These are phyloP conservation scores for Ensete glaucum DNA, from an alignment of 176 grass and related monocot species.

Conservation along the genomic window DNA sequence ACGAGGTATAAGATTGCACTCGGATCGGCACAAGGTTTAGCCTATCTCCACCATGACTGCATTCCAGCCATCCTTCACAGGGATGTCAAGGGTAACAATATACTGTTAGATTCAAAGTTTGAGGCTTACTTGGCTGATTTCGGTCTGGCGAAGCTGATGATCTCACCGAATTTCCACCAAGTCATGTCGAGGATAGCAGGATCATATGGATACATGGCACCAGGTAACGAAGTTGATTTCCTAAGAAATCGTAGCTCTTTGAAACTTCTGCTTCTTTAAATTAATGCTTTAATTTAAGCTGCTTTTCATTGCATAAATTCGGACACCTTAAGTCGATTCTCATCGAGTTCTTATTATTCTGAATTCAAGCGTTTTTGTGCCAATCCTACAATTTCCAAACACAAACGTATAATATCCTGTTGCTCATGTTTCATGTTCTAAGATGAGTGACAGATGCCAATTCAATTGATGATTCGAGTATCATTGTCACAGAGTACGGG, in stretches of 20 bases:
- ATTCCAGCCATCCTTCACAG: constrained; percentile 74
- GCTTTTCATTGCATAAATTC: no score
- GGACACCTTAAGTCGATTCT: no score
- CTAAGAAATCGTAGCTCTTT: neutral
- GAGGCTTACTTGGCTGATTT: constrained; percentile 92
- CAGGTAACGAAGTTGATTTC: constrained; percentile 34
- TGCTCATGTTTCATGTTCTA: no score
- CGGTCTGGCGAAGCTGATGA: constrained; percentile 94
- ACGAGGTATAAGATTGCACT: constrained; percentile 78
- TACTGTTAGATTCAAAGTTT: constrained; percentile 76
- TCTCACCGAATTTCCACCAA: constrained; percentile 78
- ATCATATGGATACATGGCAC: constrained; percentile 95
- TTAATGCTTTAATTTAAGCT: no score
- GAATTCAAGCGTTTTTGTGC: no score
- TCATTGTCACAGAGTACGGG: constrained; percentile 50
- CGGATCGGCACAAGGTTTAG: constrained; percentile 66
- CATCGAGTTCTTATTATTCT: no score
- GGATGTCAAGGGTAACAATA: constrained; percentile 96
- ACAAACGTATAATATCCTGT: no score
- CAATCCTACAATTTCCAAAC: no score
- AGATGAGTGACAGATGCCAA: no score
- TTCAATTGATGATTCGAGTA: neutral
- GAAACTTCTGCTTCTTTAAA: no score
- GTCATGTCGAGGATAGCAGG: constrained; percentile 77
- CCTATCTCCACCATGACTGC: constrained; percentile 91